A percentile compares a stretch with the other conserved stretches of the same genome.
phyloP scores from a whole-genome alignment of 768 basidiomycete genomes.

The Candolleomyces aberdarensis region DNA sequence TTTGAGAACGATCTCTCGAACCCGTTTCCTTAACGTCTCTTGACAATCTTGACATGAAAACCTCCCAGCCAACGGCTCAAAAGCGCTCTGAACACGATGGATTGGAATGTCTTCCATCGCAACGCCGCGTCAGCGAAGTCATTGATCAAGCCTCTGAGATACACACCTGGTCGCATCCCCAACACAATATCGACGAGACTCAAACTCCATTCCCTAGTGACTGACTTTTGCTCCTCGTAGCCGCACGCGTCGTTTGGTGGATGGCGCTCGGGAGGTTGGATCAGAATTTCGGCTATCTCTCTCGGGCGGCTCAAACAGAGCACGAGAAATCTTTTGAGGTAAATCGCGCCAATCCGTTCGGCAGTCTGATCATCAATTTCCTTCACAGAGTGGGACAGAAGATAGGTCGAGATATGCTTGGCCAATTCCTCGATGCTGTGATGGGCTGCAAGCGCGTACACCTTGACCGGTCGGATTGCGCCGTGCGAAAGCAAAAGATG shows the following conservation, averaged over 20 bases:
- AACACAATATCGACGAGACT: conserved; percentile 16
- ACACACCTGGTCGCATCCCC: conserved; percentile 35
- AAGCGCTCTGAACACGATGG: conserved; percentile 22
- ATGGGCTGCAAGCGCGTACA: conserved; percentile 14
- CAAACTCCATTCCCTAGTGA: conserved; percentile 7
- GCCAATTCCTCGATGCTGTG: conserved; percentile 12
- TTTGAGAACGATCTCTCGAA: conserved; percentile 23
- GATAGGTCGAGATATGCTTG: conserved; percentile 7
- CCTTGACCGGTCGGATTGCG: conserved; percentile 7
- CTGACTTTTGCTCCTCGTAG: conserved; percentile 3
- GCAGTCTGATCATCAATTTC: conserved; percentile 11
- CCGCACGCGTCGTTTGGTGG: conserved; percentile 6
- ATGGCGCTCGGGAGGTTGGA: conserved; percentile 4
- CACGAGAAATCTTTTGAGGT: conserved; percentile 11
- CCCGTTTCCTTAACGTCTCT: conserved; percentile 18
- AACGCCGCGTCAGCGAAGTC: not conserved
- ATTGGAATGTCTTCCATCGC: conserved; percentile 22
- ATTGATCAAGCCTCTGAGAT: not conserved
- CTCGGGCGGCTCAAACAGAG: conserved; percentile 4
- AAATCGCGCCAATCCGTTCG: conserved; percentile 9
- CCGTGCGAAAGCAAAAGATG: conserved; percentile 12
- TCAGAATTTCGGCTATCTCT: conserved; percentile 8
- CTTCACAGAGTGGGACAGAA: conserved; percentile 8
- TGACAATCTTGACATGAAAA: conserved; percentile 27
- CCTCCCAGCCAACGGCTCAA: conserved; percentile 24